A percentile compares a stretch with the other conserved stretches of the same genome.
These are phyloP conservation scores for Ustilago curta DNA, from an alignment of 1,284 basidiomycete species.

Conservation along the genomic window DNA sequence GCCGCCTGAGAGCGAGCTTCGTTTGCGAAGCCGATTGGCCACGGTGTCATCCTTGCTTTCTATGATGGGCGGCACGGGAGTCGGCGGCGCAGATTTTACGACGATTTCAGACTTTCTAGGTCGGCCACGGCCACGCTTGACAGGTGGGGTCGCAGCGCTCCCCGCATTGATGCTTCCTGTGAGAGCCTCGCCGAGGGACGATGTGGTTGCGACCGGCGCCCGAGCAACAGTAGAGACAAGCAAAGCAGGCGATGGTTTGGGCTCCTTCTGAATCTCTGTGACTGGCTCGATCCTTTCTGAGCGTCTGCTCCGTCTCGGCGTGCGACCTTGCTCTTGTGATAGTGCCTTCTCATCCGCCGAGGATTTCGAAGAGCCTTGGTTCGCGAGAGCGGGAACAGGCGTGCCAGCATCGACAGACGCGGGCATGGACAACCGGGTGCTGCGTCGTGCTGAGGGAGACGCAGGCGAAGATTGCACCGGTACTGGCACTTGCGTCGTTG, in stretches of 20 bases:
- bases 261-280: constrained; percentile 1
- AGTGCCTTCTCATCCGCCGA: background rate
- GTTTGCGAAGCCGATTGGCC: constrained; percentile 16
- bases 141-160: constrained; percentile 8
- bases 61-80: constrained; percentile 1
- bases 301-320: constrained; percentile 8
- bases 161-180: background rate
- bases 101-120: constrained; percentile 4
- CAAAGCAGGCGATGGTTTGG: background rate
- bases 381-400: background rate
- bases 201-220: background rate
- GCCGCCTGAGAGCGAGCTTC: constrained; percentile 12
- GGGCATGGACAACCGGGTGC: constrained; percentile 28
- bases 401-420: background rate
- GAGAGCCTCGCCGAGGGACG: background rate
- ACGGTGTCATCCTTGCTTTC: background rate
- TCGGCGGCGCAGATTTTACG: background rate
- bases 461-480: background rate
- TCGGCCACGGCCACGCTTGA: constrained; percentile 28
- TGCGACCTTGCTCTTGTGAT: constrained; percentile 3
- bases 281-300: constrained; percentile 1
- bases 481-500: background rate
- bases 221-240: constrained; percentile 3
- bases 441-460: constrained; percentile 23
- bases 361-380: background rate